A percentile compares a stretch with the other conserved stretches of the same genome.
Evolutionary conservation across 495 filamentous ascomycete species (phyloP).

Genomic region (Aspergillus ostianus): DNA sequence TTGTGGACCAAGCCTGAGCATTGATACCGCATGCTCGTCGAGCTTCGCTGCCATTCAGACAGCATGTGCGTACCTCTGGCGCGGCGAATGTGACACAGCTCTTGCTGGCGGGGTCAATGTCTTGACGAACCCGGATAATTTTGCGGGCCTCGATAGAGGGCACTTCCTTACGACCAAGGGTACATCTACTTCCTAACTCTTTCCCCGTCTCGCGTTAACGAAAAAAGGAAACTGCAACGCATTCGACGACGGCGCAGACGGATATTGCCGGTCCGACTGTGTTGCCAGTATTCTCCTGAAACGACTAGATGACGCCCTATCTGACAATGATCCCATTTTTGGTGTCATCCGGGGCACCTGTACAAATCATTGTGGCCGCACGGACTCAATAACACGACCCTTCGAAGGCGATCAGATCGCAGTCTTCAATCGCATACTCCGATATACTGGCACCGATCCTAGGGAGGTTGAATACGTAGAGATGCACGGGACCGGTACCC

Average conservation of each 20-base stretch:
- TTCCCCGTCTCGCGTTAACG: too few relatives aligned
- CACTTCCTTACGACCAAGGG: slow-evolving; percentile 81
- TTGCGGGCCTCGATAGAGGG: slow-evolving; percentile 76
- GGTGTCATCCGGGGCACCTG: slow-evolving; percentile 64
- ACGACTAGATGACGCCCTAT: slow-evolving; percentile 68
- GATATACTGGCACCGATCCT: slow-evolving; percentile 68
- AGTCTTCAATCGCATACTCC: slow-evolving; percentile 66
- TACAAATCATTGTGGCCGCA: slow-evolving; percentile 75
- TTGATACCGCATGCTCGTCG: slow-evolving; percentile 72
- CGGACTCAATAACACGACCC: slow-evolving; percentile 82
- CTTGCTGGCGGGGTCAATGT: slow-evolving; percentile 79
- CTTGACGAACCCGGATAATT: slow-evolving; percentile 82
- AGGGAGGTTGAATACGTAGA: slow-evolving; percentile 78
- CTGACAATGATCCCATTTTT: slow-evolving; percentile 72
- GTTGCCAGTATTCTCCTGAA: slow-evolving; percentile 73
- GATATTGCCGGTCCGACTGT: slow-evolving; percentile 74
- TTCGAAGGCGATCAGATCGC: slow-evolving; percentile 68
- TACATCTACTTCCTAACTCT: slow-evolving; percentile 65
- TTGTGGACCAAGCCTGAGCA: slow-evolving; percentile 69
- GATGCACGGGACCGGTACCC: slow-evolving; percentile 88
- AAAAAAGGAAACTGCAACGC: slow-evolving; percentile 62
- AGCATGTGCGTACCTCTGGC: slow-evolving; percentile 78
- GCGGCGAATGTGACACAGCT: slow-evolving; percentile 80
- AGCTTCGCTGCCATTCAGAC: slow-evolving; percentile 80
- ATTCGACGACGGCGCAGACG: slow-evolving; percentile 73